These are phyloP conservation scores for Flammula alnicola DNA, from an alignment of 1,284 basidiomycete genomes.

Conservation along the genomic window DNA sequence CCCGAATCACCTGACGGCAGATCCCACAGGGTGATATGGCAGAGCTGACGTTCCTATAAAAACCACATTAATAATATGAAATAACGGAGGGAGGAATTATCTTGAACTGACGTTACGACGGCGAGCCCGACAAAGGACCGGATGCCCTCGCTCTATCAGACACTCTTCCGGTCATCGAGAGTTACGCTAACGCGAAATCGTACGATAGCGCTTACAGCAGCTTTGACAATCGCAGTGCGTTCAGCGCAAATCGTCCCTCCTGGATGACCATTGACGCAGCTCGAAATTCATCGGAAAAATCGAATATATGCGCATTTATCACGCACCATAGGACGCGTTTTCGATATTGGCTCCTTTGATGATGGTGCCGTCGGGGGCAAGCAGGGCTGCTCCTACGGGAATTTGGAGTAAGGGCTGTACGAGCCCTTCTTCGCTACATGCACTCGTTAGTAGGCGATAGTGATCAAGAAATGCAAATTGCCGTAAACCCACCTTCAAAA, in stretches of 20 bases:
- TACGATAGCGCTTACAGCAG: conserved; percentile 66
- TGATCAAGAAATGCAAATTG: too few species aligned
- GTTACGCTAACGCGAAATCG: not conserved
- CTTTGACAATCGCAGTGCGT: conserved; percentile 86
- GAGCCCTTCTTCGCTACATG: conserved; percentile 47
- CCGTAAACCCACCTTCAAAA: conserved; percentile 52
- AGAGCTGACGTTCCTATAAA: conserved; percentile 56
- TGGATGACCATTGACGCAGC: conserved; percentile 28
- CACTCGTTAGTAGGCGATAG: conserved; percentile 2
- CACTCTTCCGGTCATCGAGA: not conserved
- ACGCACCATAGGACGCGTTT: conserved; percentile 85
- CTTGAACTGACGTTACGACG: conserved; percentile 65
- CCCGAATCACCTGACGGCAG: conserved; percentile 90
- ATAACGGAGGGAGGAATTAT: not conserved
- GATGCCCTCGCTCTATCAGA: conserved; percentile 76
- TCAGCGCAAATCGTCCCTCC: conserved; percentile 88
- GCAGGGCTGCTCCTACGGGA: conserved; percentile 86
- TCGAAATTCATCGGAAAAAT: not conserved
- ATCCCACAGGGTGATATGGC: conserved; percentile 87
- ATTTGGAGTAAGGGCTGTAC: conserved; percentile 84
- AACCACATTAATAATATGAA: not conserved
- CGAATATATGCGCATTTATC: too few species aligned
- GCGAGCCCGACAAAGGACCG: conserved; percentile 73
- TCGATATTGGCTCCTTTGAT: conserved; percentile 89
- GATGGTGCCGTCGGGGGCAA: conserved; percentile 71